These are phyloP conservation scores for Botrytis sinoallii DNA, from an alignment of 2,329 filamentous ascomycete species.

Conservation along the genomic window DNA sequence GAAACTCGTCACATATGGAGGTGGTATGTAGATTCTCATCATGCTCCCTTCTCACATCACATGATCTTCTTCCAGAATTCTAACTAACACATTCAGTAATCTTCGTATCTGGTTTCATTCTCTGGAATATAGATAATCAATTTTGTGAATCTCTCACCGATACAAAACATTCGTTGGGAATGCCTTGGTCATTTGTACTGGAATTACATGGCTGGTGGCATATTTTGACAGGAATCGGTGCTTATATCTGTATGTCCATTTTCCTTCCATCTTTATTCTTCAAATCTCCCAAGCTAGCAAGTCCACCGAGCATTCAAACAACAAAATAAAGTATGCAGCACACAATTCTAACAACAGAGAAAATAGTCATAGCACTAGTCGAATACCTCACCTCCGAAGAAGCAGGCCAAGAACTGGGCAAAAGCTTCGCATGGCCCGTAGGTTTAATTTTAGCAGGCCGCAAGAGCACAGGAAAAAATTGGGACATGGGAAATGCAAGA, in stretches of 20 bases:
- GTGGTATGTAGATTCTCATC: constrained; percentile 23
- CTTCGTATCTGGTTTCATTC: constrained; percentile 46
- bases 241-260: constrained; percentile 38
- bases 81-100: constrained; percentile 26
- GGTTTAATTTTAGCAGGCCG: constrained; percentile 22
- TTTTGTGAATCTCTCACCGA: constrained; percentile 48
- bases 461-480: background rate
- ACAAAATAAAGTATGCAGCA: background rate
- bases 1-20: constrained; percentile 30
- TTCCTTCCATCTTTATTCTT: background rate
- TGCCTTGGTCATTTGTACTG: constrained; percentile 54
- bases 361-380: constrained; percentile 36
- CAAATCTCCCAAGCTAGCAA: background rate
- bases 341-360: background rate
- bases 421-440: constrained; percentile 35
- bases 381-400: constrained; percentile 39
- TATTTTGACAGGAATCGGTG: constrained; percentile 54
- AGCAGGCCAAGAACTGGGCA: constrained; percentile 31
- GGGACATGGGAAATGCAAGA: background rate
- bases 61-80: background rate
- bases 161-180: constrained; percentile 45
- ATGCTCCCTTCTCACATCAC: background rate
- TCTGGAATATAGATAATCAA: constrained; percentile 58
- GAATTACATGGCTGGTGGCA: constrained; percentile 66
- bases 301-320: background rate